These are phyloP conservation scores for Acanthamoeba rhysodes DNA, from an alignment of 208 protist species.

Conservation along the genomic window DNA sequence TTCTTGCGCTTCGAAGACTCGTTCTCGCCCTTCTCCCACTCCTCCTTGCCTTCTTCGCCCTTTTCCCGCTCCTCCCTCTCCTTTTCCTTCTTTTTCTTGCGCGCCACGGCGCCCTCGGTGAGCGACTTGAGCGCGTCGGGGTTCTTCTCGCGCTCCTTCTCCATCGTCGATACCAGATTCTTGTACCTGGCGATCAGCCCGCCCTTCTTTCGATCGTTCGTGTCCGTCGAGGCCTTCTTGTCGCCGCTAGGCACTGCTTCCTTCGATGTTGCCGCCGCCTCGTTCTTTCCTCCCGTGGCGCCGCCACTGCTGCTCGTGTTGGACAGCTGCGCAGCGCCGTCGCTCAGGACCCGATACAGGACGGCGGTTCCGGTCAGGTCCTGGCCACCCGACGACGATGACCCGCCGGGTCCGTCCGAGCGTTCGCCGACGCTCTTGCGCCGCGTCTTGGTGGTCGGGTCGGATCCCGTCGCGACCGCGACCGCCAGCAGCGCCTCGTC, in stretches of 20 bases:
- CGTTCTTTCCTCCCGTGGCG: neutral
- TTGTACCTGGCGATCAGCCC: conserved; percentile 53
- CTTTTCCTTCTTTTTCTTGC: conserved; percentile 60
- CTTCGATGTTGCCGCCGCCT: neutral
- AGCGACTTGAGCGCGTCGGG: conserved; percentile 17
- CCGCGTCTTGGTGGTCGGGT: neutral
- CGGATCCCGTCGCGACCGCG: neutral
- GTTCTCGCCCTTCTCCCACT: conserved; percentile 17
- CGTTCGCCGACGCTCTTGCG: conserved; percentile 11
- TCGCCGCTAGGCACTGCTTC: neutral
- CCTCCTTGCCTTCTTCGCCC: neutral
- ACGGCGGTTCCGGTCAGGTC: neutral
- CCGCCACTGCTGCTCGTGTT: neutral
- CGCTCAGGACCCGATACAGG: conserved; percentile 22
- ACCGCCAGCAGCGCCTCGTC: neutral
- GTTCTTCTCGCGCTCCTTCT: conserved; percentile 47
- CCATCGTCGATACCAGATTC: conserved; percentile 51
- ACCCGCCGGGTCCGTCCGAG: neutral
- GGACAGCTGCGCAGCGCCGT: neutral
- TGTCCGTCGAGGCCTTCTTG: neutral
- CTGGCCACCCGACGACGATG: neutral
- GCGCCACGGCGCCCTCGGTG: neutral
- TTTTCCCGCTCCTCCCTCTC: neutral
- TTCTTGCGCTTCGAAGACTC: conserved; percentile 47
- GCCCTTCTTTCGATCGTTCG: conserved; percentile 12